Conservation (phyloP, 2,329 filamentous ascomycete genomes). For the Elsinoe australis region DNA sequence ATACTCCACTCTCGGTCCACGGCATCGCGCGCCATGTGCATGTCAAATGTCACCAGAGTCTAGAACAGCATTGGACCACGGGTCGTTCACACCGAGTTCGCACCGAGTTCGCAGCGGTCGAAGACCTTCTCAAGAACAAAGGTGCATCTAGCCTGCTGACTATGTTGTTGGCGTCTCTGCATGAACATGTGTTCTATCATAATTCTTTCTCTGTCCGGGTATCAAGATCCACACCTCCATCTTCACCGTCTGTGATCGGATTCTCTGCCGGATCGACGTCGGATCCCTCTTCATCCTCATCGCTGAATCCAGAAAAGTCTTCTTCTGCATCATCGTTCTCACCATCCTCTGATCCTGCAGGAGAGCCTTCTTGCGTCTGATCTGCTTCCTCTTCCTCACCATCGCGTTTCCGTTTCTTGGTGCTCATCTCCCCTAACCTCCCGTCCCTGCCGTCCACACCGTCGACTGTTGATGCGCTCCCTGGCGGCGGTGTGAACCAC, state of each 20-base stretch:
- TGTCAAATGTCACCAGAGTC: too few relatives aligned
- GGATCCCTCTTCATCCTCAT: constrained; percentile 24
- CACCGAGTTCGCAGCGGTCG: too few relatives aligned
- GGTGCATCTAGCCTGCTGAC: not conserved
- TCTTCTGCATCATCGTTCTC: constrained; percentile 47
- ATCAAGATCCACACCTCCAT: constrained; percentile 4
- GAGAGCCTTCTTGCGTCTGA: constrained; percentile 2
- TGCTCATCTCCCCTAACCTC: constrained; percentile 70
- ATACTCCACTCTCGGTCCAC: too few relatives aligned
- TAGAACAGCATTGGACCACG: too few relatives aligned
- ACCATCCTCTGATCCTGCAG: constrained; percentile 19
- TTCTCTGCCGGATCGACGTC: constrained; percentile 15
- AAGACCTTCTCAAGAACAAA: too few relatives aligned
- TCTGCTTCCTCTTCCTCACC: constrained; percentile 31
- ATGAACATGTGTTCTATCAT: not conserved
- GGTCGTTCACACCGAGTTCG: too few relatives aligned
- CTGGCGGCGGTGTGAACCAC: constrained; percentile 77
- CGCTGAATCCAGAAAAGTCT: constrained; percentile 22
- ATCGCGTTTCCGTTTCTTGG: constrained; percentile 60
- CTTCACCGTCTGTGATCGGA: constrained; percentile 1
- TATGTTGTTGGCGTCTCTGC: not conserved
- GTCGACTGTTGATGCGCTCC: constrained; percentile 45
- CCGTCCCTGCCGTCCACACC: constrained; percentile 62
- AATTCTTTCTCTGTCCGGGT: not conserved
- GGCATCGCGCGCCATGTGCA: too few relatives aligned